Conservation (phyloP, 805 yeast genomes). For the Wickerhamiella australiensis region DNA sequence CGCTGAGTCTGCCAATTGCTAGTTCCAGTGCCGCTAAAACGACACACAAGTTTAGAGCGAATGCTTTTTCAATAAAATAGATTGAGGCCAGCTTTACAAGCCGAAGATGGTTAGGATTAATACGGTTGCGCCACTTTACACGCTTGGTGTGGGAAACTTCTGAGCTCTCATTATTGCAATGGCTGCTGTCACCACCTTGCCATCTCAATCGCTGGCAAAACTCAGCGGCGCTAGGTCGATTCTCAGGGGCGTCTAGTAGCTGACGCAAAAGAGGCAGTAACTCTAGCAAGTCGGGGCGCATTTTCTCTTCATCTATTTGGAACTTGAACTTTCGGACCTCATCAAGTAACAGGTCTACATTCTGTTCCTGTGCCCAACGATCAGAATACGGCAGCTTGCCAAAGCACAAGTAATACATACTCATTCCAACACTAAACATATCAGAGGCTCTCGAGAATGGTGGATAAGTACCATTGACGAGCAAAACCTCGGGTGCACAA, state of each 20-base stretch:
- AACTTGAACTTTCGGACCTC: conserved; percentile 28
- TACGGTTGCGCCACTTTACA: not conserved
- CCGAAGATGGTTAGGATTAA: conserved; percentile 4
- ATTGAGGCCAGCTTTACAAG: conserved; percentile 6
- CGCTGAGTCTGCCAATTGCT: not conserved
- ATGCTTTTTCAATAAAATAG: not conserved
- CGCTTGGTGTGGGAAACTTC: too few species aligned
- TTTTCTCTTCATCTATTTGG: conserved; percentile 24
- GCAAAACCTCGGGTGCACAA: conserved; percentile 72
- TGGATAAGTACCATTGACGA: conserved; percentile 30
- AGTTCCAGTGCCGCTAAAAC: conserved; percentile 11
- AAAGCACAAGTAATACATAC: conserved; percentile 62
- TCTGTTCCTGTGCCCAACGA: conserved; percentile 22
- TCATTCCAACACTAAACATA: conserved; percentile 72
- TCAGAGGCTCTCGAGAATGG: conserved; percentile 66
- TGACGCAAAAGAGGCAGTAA: conserved; percentile 32
- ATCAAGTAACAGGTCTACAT: conserved; percentile 27
- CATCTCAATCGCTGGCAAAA: conserved; percentile 26
- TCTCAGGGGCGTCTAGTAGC: conserved; percentile 29
- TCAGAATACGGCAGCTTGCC: conserved; percentile 51
- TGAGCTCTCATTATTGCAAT: too few species aligned
- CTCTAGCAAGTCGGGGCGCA: conserved; percentile 23
- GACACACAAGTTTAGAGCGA: conserved; percentile 9
- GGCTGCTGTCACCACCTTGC: not conserved
- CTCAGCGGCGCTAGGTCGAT: conserved; percentile 36